Evolutionary conservation across 331 rosid species (phyloP), one percentile per base, ranked within the genome.

Genomic region (Malus hybrid): DNA sequence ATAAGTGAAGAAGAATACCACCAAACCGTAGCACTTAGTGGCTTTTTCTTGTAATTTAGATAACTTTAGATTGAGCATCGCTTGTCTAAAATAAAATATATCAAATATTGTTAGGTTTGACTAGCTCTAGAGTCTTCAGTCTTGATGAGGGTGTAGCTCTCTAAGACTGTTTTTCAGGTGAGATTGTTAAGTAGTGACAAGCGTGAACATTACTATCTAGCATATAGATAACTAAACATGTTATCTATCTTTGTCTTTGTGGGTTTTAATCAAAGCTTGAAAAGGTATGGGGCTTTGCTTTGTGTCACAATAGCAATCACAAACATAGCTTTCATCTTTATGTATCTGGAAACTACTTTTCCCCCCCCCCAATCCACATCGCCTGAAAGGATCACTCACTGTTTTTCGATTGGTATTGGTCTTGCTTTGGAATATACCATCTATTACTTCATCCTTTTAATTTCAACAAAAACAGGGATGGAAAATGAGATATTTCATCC

Each of bases 311-410:
- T 68, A 65, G 52, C 62, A 71, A 67, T 80, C 83, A 72, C 72
- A 86, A 3, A 87, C 83, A 75, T 79, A 81, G 79, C 84, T 89
- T 86, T 87, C 87, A 78, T 76, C 39, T 39, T 62, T 32, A 13
- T 71, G 10, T 72, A 75, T 83, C 70, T 71, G 24, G 36, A 74
- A 57, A 73, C 78, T 44, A 28, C 75, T 82, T 54, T 80, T 67
- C 1, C 67, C 48, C 54, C 54, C 22, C 65, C 76, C 69, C 28
- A 67, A 65, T 72, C 60, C 78, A 71, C 82, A 74, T 46, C 79
- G 65, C 81, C 78, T 75, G 90, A 81, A 86, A 77, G 31, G 31
- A 36, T 56, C 36, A 4, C 22, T 56, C 36, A 12, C 54, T 70
- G 31, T n/a, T 5, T 59, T 59, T 22, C 12, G 64, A 59, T 59